Conservation (phyloP, 306 rosid genomes). For the Argentina anserina region DNA sequence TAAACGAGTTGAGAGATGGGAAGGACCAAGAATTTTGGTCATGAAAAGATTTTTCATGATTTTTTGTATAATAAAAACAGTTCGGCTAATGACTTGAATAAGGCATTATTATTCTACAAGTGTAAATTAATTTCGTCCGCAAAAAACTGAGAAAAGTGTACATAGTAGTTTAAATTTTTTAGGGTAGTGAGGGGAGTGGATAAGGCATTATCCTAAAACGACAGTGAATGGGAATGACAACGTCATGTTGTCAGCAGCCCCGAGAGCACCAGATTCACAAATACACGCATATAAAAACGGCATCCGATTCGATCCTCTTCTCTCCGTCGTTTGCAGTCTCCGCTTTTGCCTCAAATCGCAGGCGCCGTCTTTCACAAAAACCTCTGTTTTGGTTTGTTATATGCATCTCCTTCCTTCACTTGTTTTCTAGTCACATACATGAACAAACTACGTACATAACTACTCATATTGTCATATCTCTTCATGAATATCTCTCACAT, state of each 20-base stretch:
- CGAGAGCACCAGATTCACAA: constrained; percentile 33
- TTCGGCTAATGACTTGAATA: no score
- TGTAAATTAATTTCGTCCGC: no score
- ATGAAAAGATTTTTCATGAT: no score
- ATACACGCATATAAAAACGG: constrained; percentile 9
- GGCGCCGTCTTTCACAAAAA: constrained; percentile 40
- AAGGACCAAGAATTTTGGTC: no score
- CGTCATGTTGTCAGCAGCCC: constrained; percentile 19
- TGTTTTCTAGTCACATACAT: not conserved
- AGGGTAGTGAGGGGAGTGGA: not conserved
- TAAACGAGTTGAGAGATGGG: no score
- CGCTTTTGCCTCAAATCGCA: not conserved
- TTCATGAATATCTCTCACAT: not conserved
- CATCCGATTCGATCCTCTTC: constrained; percentile 22
- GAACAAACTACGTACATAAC: no score
- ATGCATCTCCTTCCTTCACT: not conserved
- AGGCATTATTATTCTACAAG: no score
- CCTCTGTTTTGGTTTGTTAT: not conserved
- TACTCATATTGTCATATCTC: not conserved
- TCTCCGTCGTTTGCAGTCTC: constrained; percentile 32
- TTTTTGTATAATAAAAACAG: no score
- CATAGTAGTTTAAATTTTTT: no score
- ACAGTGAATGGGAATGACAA: not conserved
- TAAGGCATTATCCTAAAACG: not conserved
- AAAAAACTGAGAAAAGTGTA: no score